phyloP scores from a whole-genome alignment of 768 basidiomycete genomes.

The Rhizopogon salebrosus region DNA sequence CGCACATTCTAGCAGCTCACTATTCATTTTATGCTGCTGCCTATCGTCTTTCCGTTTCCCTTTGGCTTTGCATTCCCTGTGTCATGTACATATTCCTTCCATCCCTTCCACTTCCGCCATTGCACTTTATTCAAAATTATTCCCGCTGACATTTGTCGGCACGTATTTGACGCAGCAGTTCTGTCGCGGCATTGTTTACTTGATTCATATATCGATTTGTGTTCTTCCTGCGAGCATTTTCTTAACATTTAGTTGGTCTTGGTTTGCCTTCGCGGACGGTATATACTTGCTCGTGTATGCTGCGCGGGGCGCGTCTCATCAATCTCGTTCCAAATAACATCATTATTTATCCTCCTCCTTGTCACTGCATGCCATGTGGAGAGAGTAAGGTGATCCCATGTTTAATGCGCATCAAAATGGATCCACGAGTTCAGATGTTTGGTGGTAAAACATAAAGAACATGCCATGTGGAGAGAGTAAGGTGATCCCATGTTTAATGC shows the following conservation, averaged over 20 bases:
- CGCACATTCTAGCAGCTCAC: constrained; percentile 12
- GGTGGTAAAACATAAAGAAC: too few species aligned
- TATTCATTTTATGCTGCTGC: constrained; percentile 19
- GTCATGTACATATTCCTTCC: constrained; percentile 16
- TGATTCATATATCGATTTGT: constrained; percentile 5
- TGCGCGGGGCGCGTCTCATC: constrained; percentile 24
- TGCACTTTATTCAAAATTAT: constrained; percentile 27
- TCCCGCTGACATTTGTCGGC: constrained; percentile 20
- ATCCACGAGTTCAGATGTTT: too few species aligned
- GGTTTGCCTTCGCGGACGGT: constrained; percentile 17
- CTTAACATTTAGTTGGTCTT: constrained; percentile 18
- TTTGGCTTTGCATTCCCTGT: constrained; percentile 12
- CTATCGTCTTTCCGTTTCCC: constrained; percentile 14
- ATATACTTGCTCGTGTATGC: constrained; percentile 23
- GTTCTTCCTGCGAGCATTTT: constrained; percentile 27
- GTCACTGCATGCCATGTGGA: too few species aligned
- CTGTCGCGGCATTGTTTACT: constrained; percentile 1
- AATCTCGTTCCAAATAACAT: constrained; percentile 16
- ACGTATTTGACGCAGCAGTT: constrained; percentile 20
- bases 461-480: too few species aligned
- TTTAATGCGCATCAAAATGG: too few species aligned
- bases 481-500: too few species aligned
- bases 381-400: too few species aligned
- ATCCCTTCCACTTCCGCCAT: constrained; percentile 17
- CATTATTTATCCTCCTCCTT: constrained; percentile 18